These are phyloP conservation scores for Penicillium lagena DNA, from an alignment of 495 filamentous ascomycete species.

Conservation along the genomic window DNA sequence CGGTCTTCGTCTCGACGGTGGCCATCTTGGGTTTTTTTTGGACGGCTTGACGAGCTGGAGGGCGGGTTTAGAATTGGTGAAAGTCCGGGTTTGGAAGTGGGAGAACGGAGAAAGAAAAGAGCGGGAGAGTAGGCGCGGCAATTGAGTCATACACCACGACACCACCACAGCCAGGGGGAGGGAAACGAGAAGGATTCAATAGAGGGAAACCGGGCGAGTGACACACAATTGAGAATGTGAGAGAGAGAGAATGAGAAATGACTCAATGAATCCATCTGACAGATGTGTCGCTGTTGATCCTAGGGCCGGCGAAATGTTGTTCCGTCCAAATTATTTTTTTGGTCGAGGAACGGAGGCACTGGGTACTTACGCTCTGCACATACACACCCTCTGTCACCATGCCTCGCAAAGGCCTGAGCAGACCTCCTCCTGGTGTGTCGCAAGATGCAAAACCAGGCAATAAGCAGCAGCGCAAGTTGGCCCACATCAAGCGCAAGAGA, in stretches of 20 bases:
- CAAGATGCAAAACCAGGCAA: constrained; percentile 44
- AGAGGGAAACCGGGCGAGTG: neutral
- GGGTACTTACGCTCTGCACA: neutral
- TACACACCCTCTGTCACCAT: constrained; percentile 9
- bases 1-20: constrained; percentile 72
- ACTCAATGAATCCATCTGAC: neutral
- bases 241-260: neutral
- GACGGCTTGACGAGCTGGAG: constrained; percentile 15
- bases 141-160: constrained; percentile 42
- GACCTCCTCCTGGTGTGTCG: constrained; percentile 21
- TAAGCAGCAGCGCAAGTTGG: constrained; percentile 66
- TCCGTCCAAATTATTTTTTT: constrained; percentile 25
- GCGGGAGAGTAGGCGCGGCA: constrained; percentile 26
- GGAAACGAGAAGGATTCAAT: constrained; percentile 2
- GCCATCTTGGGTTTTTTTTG: constrained; percentile 44
- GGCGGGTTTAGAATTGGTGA: constrained; percentile 12
- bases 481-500: constrained; percentile 75
- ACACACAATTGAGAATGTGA: neutral
- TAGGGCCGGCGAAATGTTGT: constrained; percentile 14
- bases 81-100: constrained; percentile 13
- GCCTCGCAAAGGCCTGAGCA: constrained; percentile 16
- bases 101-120: constrained; percentile 29
- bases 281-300: constrained; percentile 5
- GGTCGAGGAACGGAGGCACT: no score
- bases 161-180: constrained; percentile 13